Percentiles rank a stretch among this genome's conserved stretches.
These are phyloP conservation scores for Gremmenia infestans DNA, from an alignment of 2,329 filamentous ascomycete genomes.

Conservation along the genomic window DNA sequence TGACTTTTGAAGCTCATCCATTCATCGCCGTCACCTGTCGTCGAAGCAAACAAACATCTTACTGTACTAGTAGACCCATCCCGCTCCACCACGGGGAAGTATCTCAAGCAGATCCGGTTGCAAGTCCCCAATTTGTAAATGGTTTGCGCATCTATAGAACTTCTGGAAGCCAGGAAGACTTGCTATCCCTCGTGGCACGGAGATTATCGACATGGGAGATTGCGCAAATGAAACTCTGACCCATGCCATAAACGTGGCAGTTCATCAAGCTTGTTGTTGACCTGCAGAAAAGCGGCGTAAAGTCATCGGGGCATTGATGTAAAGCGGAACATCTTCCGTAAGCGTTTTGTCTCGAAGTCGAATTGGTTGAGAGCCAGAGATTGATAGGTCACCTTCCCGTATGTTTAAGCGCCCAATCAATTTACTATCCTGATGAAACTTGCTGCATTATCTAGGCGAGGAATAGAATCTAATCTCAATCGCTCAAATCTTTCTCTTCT, in stretches of 20 bases:
- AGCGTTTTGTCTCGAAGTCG: background rate
- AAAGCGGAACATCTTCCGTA: background rate
- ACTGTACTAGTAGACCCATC: background rate
- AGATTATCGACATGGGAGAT: constrained; percentile 8
- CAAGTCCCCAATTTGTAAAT: constrained; percentile 3
- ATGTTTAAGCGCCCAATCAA: background rate
- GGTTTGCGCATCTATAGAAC: constrained; percentile 6
- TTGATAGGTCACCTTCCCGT: background rate
- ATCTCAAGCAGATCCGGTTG: constrained; percentile 6
- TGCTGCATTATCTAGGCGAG: constrained; percentile 6
- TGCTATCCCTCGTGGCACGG: constrained; percentile 6
- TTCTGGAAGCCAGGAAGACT: constrained; percentile 13
- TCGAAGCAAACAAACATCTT: background rate
- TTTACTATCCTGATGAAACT: background rate
- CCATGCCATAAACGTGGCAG: constrained; percentile 8
- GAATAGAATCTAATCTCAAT: background rate
- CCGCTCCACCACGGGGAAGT: constrained; percentile 4
- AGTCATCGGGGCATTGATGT: background rate
- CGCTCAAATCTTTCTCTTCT: too few relatives aligned
- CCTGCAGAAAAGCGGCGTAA: constrained; percentile 11
- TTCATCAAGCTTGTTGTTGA: background rate
- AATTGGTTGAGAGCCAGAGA: background rate
- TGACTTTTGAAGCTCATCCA: background rate
- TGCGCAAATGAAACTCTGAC: constrained; percentile 2
- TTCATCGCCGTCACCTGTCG: background rate